These are phyloP conservation scores for Cyberlindnera misumaiensis DNA, from an alignment of 805 yeast species.

Conservation along the genomic window DNA sequence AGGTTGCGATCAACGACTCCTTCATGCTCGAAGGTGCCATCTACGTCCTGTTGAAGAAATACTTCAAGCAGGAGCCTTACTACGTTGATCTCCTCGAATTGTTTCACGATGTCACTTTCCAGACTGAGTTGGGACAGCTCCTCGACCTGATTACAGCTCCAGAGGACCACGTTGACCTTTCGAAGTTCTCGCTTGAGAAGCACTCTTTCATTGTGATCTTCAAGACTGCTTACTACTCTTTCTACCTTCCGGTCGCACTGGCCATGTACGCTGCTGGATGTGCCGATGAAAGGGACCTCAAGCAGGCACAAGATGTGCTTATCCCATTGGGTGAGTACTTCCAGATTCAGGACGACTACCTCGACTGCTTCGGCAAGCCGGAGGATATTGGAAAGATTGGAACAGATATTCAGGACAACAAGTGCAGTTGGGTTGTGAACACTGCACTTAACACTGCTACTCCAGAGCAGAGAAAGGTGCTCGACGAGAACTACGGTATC, in stretches of 20 bases:
- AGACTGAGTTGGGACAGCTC: slow-evolving; percentile 95
- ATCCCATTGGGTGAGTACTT: slow-evolving; percentile 96
- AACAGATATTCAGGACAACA: slow-evolving; percentile 96
- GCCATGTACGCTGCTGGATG: slow-evolving; percentile 93
- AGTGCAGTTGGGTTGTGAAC: slow-evolving; percentile 96
- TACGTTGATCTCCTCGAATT: slow-evolving; percentile 87
- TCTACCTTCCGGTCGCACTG: slow-evolving; percentile 94
- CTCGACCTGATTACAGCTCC: slow-evolving; percentile 96
- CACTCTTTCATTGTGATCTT: slow-evolving; percentile 93
- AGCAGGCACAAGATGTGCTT: slow-evolving; percentile 82
- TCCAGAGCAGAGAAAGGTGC: slow-evolving; percentile 72
- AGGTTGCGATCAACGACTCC: slow-evolving; percentile 94
- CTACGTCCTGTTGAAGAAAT: slow-evolving; percentile 79
- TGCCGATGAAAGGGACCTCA: slow-evolving; percentile 60
- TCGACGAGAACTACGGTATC: slow-evolving; percentile 87
- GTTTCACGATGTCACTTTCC: slow-evolving; percentile 96
- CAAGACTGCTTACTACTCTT: slow-evolving; percentile 96
- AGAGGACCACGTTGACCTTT: slow-evolving; percentile 85
- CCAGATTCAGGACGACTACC: slow-evolving; percentile 96
- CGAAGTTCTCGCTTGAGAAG: slow-evolving; percentile 78
- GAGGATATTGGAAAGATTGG: slow-evolving; percentile 98
- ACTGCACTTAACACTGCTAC: slow-evolving; percentile 76
- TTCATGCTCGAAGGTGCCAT: slow-evolving; percentile 96
- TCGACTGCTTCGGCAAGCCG: slow-evolving; percentile 96
- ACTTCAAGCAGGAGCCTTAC: slow-evolving; percentile 75